Evolutionary conservation across 768 basidiomycete species (phyloP).

Genomic region (Pluteus cervinus): DNA sequence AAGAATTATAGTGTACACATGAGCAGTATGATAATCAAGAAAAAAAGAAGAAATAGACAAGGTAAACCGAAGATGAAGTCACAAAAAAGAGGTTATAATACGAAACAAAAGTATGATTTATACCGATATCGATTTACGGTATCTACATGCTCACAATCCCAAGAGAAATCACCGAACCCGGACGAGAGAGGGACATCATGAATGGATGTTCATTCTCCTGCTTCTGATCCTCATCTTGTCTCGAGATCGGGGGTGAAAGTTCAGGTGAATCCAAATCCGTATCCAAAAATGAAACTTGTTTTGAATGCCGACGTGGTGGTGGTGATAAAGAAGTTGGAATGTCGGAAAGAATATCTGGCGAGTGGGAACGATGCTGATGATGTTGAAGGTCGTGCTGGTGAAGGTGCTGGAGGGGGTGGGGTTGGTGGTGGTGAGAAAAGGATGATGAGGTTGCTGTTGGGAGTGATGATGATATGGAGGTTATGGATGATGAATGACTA

Average conservation of each 20-base stretch:
- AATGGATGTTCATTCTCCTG: constrained; percentile 24
- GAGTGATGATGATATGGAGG: constrained; percentile 9
- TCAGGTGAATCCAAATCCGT: constrained; percentile 19
- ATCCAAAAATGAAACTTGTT: constrained; percentile 32
- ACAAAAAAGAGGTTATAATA: no score
- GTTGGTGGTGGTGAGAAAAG: constrained; percentile 15
- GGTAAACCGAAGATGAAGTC: no score
- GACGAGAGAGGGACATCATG: constrained; percentile 39
- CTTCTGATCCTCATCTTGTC: constrained; percentile 20
- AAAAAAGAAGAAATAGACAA: no score
- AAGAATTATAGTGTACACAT: no score
- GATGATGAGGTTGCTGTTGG: no score
- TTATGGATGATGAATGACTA: no score
- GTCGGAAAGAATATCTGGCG: constrained; percentile 19
- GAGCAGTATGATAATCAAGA: no score
- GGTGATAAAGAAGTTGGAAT: constrained; percentile 48
- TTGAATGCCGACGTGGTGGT: constrained; percentile 57
- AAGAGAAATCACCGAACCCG: constrained; percentile 49
- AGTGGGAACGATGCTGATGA: constrained; percentile 12
- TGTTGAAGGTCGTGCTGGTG: constrained; percentile 1
- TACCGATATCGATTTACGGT: no score
- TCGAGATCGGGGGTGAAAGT: constrained; percentile 10
- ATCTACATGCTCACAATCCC: constrained; percentile 39
- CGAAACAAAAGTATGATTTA: constrained; percentile 8
- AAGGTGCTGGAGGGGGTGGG: constrained; percentile 1